Conservation (phyloP, 1,284 basidiomycete species). For the Fomitopsis pinicola region DNA sequence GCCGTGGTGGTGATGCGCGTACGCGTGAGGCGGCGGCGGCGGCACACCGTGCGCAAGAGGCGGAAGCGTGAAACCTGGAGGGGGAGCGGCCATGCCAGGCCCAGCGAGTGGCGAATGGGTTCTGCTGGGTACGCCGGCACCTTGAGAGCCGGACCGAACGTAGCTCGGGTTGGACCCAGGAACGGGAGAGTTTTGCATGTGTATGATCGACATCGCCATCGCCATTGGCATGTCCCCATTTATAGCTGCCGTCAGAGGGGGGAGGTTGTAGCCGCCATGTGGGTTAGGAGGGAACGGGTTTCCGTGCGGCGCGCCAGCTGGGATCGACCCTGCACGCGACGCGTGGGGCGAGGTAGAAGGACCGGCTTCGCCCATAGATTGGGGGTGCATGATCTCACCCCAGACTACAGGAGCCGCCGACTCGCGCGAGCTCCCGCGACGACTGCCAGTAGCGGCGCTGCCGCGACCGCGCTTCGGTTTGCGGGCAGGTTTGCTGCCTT, state of each 20-base stretch:
- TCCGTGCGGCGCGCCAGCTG: conserved; percentile 23
- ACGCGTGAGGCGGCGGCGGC: conserved; percentile 12
- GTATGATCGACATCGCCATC: conserved; percentile 22
- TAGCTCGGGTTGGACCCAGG: conserved; percentile 41
- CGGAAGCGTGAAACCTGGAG: conserved; percentile 33
- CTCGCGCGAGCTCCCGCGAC: conserved; percentile 15
- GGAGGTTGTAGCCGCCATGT: conserved; percentile 54
- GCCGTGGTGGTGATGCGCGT: conserved; percentile 11
- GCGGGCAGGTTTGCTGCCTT: conserved; percentile 24
- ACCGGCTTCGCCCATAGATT: conserved; percentile 13
- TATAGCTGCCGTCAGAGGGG: conserved; percentile 49
- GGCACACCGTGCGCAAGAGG: conserved; percentile 31
- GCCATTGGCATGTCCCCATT: conserved; percentile 23
- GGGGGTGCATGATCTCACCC: conserved; percentile 21
- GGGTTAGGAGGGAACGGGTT: conserved; percentile 28
- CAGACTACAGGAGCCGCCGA: conserved; percentile 16
- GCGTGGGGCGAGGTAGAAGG: conserved; percentile 12
- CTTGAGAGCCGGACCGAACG: conserved; percentile 52
- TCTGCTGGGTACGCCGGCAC: conserved; percentile 44
- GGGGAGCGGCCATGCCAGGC: conserved; percentile 30
- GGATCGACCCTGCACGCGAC: not conserved
- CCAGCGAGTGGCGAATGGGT: conserved; percentile 60
- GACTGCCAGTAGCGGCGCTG: not conserved
- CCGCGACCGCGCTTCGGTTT: not conserved
- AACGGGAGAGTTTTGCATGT: conserved; percentile 29